Base-by-base conservation (phyloP, 176 grass and related monocot genomes). In the Otatea glauca region DNA sequence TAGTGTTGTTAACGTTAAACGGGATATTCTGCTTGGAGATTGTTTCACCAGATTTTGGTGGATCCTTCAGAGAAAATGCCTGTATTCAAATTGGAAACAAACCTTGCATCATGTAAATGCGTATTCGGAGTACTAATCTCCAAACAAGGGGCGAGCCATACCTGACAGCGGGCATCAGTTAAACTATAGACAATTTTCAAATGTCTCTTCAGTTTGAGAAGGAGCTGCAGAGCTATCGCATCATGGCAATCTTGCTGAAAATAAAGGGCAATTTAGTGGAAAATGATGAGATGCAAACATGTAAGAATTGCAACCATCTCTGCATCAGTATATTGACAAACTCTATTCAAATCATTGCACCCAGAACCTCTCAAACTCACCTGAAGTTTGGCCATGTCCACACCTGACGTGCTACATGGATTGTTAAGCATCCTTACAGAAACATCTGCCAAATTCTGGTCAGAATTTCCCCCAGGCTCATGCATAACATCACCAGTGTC, bases 11-110 rank as follows among this genome's bases (percentile, higher is more conserved):
- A 74, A 92, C 87, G 77, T 82, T 96, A 63, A 96, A 94, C 60
- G 90, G 92, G 85, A 94, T 84, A 69, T 91, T 99, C 90, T 99
- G 97, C 75, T 82, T 99, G 27, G 93, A 92, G 86, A 96, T 77
- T 39, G 84, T 68, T 81, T 96, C 93, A 38, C 86, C 88, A 82
- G 91, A 69, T 77, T 99, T 99, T 68, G 93, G 88, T 77, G 59
- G 81, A 70, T 99, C 93, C 80, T 95, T 99, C 15, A 94, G n/a
- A 91, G 91, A 99, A 94, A 96, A 96, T 86, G 91, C 90, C 93
- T 96, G 91, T 64, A 83, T 79, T 65, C n/a, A 84, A 70, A 83
- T 75, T 76, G 45, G 29, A 64, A 92, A 84, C 20, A 84, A 34
- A 78, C 41, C 77, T 58, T 75, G 54, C 51, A 23, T 91, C 80